Conservation (phyloP, 1,284 basidiomycete species). For the Testicularia cyperi region DNA sequence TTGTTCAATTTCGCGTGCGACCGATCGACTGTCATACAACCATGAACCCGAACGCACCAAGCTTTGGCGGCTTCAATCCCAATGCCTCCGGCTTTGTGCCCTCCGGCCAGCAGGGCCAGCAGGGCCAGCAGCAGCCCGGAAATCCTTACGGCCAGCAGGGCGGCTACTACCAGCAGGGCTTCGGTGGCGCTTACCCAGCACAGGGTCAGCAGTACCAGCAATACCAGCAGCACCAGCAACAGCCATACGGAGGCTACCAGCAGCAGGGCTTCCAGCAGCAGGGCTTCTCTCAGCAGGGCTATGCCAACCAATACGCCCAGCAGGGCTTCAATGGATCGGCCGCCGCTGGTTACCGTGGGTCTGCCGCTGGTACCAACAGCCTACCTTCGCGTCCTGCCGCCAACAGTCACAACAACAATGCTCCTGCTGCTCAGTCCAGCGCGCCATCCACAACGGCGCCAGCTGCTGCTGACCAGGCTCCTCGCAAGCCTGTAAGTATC, state of each 20-base stretch:
- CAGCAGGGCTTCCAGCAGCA: conserved; percentile 9
- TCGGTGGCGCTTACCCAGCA: conserved; percentile 12
- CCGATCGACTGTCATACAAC: not conserved
- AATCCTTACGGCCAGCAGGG: conserved; percentile 29
- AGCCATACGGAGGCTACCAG: conserved; percentile 35
- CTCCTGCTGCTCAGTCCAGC: conserved; percentile 8
- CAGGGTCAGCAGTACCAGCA: conserved; percentile 21
- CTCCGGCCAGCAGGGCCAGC: conserved; percentile 23
- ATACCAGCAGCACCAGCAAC: conserved; percentile 30
- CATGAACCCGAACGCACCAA: conserved; percentile 60
- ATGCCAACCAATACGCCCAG: conserved; percentile 23
- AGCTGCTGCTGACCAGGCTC: not conserved
- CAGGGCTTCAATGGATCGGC: conserved; percentile 16
- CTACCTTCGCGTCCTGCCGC: conserved; percentile 39
- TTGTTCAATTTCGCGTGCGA: not conserved
- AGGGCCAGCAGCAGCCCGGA: conserved; percentile 34
- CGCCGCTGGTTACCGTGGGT: not conserved
- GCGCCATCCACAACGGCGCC: not conserved
- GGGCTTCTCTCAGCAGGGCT: conserved; percentile 34
- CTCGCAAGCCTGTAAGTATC: conserved; percentile 41
- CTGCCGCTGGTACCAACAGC: conserved; percentile 7
- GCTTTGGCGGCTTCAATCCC: conserved; percentile 58
- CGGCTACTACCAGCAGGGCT: conserved; percentile 42
- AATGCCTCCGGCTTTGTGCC: conserved; percentile 56
- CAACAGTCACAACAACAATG: conserved; percentile 23